A percentile compares a stretch with the other conserved stretches of the same genome.
phyloP scores from a whole-genome alignment of 768 basidiomycete genomes.

The Arthromyces matolae region DNA sequence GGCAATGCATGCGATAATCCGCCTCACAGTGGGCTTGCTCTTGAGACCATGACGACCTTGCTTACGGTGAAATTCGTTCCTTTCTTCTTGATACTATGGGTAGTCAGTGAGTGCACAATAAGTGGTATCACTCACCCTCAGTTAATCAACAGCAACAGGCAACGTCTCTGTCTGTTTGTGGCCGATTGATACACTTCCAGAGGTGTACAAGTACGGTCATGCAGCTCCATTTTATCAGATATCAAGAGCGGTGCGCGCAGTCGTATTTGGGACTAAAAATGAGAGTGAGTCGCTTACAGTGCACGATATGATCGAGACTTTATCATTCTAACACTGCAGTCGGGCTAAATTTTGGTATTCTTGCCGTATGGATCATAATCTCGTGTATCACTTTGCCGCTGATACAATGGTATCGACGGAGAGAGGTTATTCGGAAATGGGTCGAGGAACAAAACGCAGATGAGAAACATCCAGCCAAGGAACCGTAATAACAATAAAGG shows the following conservation, averaged over 20 bases:
- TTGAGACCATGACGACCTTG: constrained; percentile 49
- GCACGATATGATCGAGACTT: too few species aligned
- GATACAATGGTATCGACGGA: constrained; percentile 36
- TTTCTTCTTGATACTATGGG: constrained; percentile 50
- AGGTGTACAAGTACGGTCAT: constrained; percentile 49
- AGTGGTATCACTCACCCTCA: not conserved
- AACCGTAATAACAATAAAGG: not conserved
- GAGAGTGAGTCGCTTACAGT: constrained; percentile 36
- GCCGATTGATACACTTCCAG: constrained; percentile 46
- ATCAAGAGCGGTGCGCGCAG: constrained; percentile 45
- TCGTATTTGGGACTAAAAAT: constrained; percentile 54
- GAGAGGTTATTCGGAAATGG: constrained; percentile 5
- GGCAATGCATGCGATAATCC: too few species aligned
- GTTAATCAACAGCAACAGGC: constrained; percentile 23
- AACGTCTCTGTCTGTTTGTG: constrained; percentile 48
- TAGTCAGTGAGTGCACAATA: constrained; percentile 38
- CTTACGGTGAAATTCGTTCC: constrained; percentile 41
- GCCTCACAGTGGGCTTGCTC: constrained; percentile 48
- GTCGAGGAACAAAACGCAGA: constrained; percentile 5
- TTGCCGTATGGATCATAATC: constrained; percentile 45
- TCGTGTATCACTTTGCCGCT: constrained; percentile 48
- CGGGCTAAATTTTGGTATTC: constrained; percentile 50
- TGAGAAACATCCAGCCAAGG: not conserved
- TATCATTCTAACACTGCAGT: constrained; percentile 28
- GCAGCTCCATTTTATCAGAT: constrained; percentile 62